phyloP scores from a whole-genome alignment of 2,329 filamentous ascomycete species.

The Phyllosticta citriasiana region DNA sequence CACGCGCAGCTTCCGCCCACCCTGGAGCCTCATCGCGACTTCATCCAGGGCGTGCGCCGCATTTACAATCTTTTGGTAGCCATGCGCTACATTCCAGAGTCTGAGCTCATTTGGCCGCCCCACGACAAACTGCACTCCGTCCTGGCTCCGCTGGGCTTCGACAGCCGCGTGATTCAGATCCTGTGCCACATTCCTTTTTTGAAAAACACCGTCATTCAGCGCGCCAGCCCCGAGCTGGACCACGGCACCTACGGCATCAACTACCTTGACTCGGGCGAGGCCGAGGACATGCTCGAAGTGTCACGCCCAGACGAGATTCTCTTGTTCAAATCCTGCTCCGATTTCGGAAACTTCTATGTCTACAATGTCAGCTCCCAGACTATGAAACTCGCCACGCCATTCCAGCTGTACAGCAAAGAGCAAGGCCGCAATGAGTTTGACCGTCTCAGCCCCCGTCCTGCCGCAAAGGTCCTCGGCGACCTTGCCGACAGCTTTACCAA shows the following conservation, averaged over 20 bases:
- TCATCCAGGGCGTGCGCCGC: conserved; percentile 8
- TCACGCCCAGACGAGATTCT: conserved; percentile 1
- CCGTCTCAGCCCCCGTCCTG: background rate
- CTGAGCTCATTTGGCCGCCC: conserved; percentile 9
- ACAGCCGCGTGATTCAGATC: conserved; percentile 1
- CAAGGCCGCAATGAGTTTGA: conserved; percentile 3
- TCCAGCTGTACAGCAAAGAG: conserved; percentile 5
- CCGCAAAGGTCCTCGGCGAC: conserved; percentile 1
- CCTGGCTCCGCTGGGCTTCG: conserved; percentile 4
- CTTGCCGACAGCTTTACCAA: conserved; percentile 1
- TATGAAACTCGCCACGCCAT: conserved; percentile 8
- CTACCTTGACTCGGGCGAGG: conserved; percentile 8
- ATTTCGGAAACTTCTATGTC: conserved; percentile 8
- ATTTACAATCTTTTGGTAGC: conserved; percentile 12
- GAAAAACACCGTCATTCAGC: conserved; percentile 79
- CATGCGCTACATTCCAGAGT: conserved; percentile 12
- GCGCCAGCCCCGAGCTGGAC: conserved; percentile 67
- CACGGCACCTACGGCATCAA: conserved; percentile 51
- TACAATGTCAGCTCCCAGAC: background rate
- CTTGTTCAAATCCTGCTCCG: conserved; percentile 8
- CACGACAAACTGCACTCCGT: conserved; percentile 3
- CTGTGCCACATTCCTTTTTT: conserved; percentile 6
- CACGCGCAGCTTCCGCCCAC: background rate
- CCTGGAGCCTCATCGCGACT: conserved; percentile 3
- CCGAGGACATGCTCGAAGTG: conserved; percentile 7